phyloP scores from a whole-genome alignment of 2,329 filamentous ascomycete genomes.

The Penicillium vulpinum region DNA sequence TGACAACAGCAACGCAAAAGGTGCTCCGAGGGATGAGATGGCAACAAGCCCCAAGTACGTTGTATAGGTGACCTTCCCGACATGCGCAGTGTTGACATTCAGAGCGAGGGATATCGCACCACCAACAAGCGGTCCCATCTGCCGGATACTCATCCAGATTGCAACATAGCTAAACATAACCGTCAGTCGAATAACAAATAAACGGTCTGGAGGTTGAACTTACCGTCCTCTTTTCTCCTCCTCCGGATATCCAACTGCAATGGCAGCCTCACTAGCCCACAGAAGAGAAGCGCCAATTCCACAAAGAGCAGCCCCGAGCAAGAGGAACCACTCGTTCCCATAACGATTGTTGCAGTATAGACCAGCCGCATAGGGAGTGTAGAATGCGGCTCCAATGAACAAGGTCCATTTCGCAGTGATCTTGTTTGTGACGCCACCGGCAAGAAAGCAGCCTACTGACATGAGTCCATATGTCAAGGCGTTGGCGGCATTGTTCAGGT shows the following conservation, averaged over 20 bases:
- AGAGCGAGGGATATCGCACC: slow-evolving; percentile 54
- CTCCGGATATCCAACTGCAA: slow-evolving; percentile 49
- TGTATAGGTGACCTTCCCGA: slow-evolving; percentile 50
- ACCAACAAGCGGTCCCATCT: slow-evolving; percentile 56
- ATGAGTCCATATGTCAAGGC: slow-evolving; percentile 51
- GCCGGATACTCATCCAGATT: slow-evolving; percentile 56
- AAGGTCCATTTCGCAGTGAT: slow-evolving; percentile 44
- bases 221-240: slow-evolving; percentile 47
- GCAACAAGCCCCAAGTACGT: slow-evolving; percentile 38
- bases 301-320: slow-evolving; percentile 48
- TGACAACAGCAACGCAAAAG: slow-evolving; percentile 48
- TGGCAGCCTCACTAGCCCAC: slow-evolving; percentile 45
- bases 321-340: slow-evolving; percentile 52
- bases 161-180: slow-evolving; percentile 37
- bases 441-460: slow-evolving; percentile 48
- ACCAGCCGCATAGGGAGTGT: slow-evolving; percentile 42
- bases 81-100: slow-evolving; percentile 46
- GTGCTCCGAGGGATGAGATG: slow-evolving; percentile 49
- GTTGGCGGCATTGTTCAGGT: slow-evolving; percentile 53
- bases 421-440: slow-evolving; percentile 47
- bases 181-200: background rate
- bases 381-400: slow-evolving; percentile 43
- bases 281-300: slow-evolving; percentile 44
- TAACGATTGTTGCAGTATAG: slow-evolving; percentile 48
- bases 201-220: slow-evolving; percentile 28